phyloP scores from a whole-genome alignment of 2,329 filamentous ascomycete species.

The Aureobasidium leucospermi region DNA sequence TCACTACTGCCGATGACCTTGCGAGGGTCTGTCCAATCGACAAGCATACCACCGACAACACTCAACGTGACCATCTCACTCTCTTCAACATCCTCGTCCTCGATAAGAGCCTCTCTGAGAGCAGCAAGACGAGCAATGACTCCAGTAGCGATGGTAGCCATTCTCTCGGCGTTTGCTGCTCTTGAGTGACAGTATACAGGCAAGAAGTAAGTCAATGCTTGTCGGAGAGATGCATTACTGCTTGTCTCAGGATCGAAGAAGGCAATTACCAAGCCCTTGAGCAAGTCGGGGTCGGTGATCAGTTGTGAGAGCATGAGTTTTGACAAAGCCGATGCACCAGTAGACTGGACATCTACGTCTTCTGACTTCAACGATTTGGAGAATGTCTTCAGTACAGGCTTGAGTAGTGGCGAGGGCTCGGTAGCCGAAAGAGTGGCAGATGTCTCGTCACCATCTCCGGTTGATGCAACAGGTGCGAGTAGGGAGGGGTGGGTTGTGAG shows the following conservation, averaged over 20 bases:
- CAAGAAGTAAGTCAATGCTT: conserved; percentile 86
- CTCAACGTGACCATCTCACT: conserved; percentile 68
- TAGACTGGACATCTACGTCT: conserved; percentile 67
- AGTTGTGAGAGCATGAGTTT: conserved; percentile 80
- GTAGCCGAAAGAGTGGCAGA: conserved; percentile 30
- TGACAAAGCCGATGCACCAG: conserved; percentile 71
- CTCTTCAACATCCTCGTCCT: conserved; percentile 61
- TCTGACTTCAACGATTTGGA: conserved; percentile 70
- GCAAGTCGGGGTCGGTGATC: conserved; percentile 64
- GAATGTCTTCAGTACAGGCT: conserved; percentile 76
- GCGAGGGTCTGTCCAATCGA: conserved; percentile 92
- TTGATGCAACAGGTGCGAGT: conserved; percentile 47
- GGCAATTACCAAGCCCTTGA: conserved; percentile 73
- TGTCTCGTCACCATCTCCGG: conserved; percentile 33
- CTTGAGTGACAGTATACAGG: conserved; percentile 89
- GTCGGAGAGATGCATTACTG: conserved; percentile 72
- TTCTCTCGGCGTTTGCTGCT: conserved; percentile 71
- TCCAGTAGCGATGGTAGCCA: conserved; percentile 66
- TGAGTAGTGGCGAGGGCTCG: conserved; percentile 35
- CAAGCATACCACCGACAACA: conserved; percentile 71
- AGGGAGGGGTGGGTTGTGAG: conserved; percentile 80
- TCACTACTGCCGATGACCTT: conserved; percentile 62
- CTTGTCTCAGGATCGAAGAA: conserved; percentile 82
- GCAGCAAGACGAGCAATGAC: conserved; percentile 62
- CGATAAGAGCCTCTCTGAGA: conserved; percentile 31